A percentile compares a stretch with the other conserved stretches of the same genome.
Evolutionary conservation across 140 eudicot species (phyloP).

Genomic region (Cichorium intybus): DNA sequence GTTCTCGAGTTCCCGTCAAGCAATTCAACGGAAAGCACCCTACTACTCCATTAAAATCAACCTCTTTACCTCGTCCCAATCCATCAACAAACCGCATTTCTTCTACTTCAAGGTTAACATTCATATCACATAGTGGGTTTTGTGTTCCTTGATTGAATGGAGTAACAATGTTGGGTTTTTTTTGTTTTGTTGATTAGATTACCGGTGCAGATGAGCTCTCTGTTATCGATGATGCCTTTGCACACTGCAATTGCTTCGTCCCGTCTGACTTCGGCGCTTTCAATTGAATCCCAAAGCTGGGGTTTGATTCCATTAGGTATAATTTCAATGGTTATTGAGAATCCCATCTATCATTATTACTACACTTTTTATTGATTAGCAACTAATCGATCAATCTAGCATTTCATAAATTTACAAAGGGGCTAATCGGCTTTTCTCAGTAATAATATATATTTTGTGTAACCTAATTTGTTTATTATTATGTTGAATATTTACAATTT

Average conservation of each 20-base stretch:
- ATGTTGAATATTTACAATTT: no score
- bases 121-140: background rate
- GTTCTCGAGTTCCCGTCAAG: background rate
- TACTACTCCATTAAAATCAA: slow-evolving; percentile 5
- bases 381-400: no score
- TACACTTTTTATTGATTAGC: no score
- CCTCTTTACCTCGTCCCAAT: background rate
- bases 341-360: background rate
- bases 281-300: slow-evolving; percentile 33
- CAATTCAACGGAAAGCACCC: background rate
- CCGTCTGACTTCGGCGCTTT: slow-evolving; percentile 23
- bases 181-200: slow-evolving; percentile 15
- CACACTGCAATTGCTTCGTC: slow-evolving; percentile 36
- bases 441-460: background rate
- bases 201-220: slow-evolving; percentile 31
- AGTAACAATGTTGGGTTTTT: slow-evolving; percentile 8
- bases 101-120: slow-evolving; percentile 9
- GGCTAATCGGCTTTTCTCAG: background rate
- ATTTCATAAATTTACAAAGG: no score
- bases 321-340: background rate
- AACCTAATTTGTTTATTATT: no score
- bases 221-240: slow-evolving; percentile 33
- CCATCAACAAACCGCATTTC: slow-evolving; percentile 15
- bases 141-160: no score
- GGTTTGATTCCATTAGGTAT: slow-evolving; percentile 40